A percentile compares a stretch with the other conserved stretches of the same genome.
Conservation (phyloP, 75 land plant species). For the Cupressus sempervirens region DNA sequence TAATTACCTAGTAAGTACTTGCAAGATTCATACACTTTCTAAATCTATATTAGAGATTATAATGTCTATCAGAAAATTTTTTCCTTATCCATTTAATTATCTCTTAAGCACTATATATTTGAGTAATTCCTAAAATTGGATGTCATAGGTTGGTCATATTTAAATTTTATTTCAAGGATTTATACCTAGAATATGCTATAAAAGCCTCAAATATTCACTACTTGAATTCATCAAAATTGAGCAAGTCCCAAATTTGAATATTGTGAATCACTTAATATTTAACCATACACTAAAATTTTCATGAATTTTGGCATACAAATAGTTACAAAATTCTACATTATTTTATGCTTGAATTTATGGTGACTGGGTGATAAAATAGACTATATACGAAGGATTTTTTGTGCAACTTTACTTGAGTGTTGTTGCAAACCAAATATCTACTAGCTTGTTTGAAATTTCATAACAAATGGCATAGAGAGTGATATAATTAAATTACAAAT, state of each 20-base stretch:
- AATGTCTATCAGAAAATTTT: too few species aligned
- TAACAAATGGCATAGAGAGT: not conserved
- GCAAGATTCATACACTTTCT: too few species aligned
- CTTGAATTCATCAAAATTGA: not conserved
- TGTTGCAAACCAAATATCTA: conserved; percentile 60
- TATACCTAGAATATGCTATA: not conserved
- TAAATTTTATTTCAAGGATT: not conserved
- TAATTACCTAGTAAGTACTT: too few species aligned
- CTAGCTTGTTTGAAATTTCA: conserved; percentile 28
- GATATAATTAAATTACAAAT: not conserved
- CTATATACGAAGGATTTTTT: not conserved
- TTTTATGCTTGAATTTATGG: not conserved
- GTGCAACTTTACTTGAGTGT: conserved; percentile 43
- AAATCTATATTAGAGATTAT: too few species aligned
- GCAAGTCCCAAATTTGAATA: not conserved
- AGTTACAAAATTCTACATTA: too few species aligned
- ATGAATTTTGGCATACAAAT: not conserved
- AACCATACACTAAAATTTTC: not conserved
- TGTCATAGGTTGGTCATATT: too few species aligned
- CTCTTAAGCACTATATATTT: too few species aligned
- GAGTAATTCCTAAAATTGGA: too few species aligned
- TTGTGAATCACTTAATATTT: not conserved
- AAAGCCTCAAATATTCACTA: not conserved
- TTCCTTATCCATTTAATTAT: not conserved
- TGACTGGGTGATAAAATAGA: not conserved